phyloP scores from a whole-genome alignment of 2,329 filamentous ascomycete species.

The Aspergillus carbonarius region DNA sequence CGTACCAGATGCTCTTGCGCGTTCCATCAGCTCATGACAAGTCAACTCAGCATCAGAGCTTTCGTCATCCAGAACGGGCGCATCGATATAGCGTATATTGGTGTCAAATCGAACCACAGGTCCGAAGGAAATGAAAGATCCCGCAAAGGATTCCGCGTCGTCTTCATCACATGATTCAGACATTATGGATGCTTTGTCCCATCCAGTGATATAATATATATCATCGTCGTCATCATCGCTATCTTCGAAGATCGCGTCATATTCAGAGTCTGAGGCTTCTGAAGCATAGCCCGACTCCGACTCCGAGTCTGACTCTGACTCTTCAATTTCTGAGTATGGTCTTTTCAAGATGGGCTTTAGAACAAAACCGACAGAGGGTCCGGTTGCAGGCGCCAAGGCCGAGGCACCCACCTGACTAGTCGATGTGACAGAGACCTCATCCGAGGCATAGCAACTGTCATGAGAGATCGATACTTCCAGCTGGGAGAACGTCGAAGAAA shows the following conservation, averaged over 20 bases:
- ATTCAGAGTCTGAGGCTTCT: conserved; percentile 27
- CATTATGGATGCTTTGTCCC: conserved; percentile 31
- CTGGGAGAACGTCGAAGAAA: conserved; percentile 37
- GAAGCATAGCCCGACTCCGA: conserved; percentile 42
- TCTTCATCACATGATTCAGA: conserved; percentile 30
- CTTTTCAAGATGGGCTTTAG: conserved; percentile 39
- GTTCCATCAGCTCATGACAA: conserved; percentile 42
- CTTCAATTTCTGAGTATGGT: conserved; percentile 25
- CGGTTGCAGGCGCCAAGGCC: conserved; percentile 21
- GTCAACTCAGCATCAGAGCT: conserved; percentile 33
- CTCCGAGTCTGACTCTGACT: conserved; percentile 23
- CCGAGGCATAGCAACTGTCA: conserved; percentile 42
- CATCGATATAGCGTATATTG: conserved; percentile 37
- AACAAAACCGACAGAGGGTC: conserved; percentile 23
- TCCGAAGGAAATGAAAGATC: conserved; percentile 40
- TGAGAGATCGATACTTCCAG: conserved; percentile 40
- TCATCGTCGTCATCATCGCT: conserved; percentile 27
- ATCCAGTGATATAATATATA: conserved; percentile 31
- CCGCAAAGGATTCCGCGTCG: conserved; percentile 34
- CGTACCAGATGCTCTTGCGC: conserved; percentile 28
- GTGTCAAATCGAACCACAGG: conserved; percentile 36
- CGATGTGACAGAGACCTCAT: conserved; percentile 38
- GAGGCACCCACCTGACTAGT: conserved; percentile 25
- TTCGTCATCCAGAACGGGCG: conserved; percentile 25
- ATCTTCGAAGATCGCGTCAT: conserved; percentile 22